These are phyloP conservation scores for Themeda triandra DNA, from an alignment of 176 grass and related monocot species.

Conservation along the genomic window DNA sequence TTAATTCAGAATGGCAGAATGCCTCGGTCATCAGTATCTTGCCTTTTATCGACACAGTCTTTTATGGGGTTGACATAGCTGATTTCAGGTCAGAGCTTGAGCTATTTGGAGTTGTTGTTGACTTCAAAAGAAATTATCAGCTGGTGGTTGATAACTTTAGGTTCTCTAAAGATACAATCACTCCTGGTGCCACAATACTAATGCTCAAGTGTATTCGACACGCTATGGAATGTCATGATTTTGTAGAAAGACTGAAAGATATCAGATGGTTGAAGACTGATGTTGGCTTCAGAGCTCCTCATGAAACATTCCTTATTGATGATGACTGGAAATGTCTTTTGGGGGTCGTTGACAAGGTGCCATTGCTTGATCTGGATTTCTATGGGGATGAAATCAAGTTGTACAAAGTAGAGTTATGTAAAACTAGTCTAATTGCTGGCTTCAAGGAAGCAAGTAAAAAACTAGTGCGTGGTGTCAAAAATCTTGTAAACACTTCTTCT, in stretches of 20 bases:
- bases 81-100: not conserved
- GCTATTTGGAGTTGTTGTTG: slow-evolving; percentile 4
- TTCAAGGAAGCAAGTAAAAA: not conserved
- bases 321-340: slow-evolving; percentile 10
- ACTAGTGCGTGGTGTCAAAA: not conserved
- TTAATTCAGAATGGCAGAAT: slow-evolving; percentile 28
- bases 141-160: not conserved
- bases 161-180: not conserved
- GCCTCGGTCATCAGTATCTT: slow-evolving; percentile 36
- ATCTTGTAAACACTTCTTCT: not conserved
- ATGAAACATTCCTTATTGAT: not conserved
- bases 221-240: not conserved
- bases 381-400: slow-evolving; percentile 22
- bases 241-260: slow-evolving; percentile 3
- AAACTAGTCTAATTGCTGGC: not conserved
- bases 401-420: not conserved
- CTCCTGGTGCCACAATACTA: not conserved
- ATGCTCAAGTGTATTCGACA: not conserved
- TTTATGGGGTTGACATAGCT: not conserved
- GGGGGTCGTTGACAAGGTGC: not conserved
- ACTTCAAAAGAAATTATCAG: not conserved
- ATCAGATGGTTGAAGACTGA: slow-evolving; percentile 9
- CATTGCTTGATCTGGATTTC: not conserved
- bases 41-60: slow-evolving; percentile 36
- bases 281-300: not conserved